Percentiles rank a stretch among this genome's conserved stretches.
phyloP scores from a whole-genome alignment of 192 early-diverging fungal species.

The Backusella morwellensis region DNA sequence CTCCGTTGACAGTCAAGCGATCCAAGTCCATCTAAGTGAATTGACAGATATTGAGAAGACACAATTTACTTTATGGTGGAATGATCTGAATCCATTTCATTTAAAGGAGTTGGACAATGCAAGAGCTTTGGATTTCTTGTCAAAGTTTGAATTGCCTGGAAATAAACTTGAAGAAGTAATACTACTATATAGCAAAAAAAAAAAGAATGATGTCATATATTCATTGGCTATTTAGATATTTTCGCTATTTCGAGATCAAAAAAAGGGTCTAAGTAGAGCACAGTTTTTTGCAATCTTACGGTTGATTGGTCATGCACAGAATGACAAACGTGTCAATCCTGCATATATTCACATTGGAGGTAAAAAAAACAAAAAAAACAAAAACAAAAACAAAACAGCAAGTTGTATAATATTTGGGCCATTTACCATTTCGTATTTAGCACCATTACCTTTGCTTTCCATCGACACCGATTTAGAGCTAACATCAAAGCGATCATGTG shows the following conservation, averaged over 20 bases:
- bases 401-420: not conserved
- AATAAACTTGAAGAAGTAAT: conserved; percentile 26
- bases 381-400: not conserved
- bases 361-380: not conserved
- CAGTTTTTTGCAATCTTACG: conserved; percentile 35
- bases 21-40: not conserved
- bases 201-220: not conserved
- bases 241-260: conserved; percentile 20
- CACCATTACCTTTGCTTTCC: not conserved
- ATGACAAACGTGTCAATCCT: conserved; percentile 20
- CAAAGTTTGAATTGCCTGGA: conserved; percentile 13
- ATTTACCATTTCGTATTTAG: not conserved
- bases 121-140: conserved; percentile 16
- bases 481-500: not conserved
- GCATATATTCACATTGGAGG: conserved; percentile 28
- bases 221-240: conserved; percentile 14
- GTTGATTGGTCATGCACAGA: conserved; percentile 34
- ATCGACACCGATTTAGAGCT: not conserved
- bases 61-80: conserved; percentile 27
- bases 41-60: conserved; percentile 3
- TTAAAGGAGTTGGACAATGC: conserved; percentile 13
- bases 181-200: not conserved
- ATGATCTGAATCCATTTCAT: conserved; percentile 27
- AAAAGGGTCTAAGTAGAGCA: conserved; percentile 16
- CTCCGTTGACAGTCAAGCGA: not conserved